Base-by-base conservation (phyloP, 441 rosid genomes). In the Arabidopsis hybrid region DNA sequence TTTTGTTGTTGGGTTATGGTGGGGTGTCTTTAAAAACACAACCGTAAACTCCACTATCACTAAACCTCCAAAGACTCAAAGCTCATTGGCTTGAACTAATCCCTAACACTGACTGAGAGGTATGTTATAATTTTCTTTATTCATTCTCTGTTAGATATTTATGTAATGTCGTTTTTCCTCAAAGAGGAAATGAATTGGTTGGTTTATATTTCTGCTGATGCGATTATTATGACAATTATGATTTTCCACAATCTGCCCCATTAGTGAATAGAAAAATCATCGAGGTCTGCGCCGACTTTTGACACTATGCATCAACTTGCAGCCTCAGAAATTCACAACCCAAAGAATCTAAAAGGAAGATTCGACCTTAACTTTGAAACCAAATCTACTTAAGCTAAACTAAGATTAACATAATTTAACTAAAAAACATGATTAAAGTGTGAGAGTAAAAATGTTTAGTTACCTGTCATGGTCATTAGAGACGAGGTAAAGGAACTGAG, bases 401-500 rank as follows among this genome's bases (percentile, higher is more conserved):
- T 16, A 8, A 10, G 2, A 40, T 18, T 8, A 55, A 21, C 5
- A 47, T 29, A 14, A 29, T 36, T 42, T 12, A 45, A 51, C 7
- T 0, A 3, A 13, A 13, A 75, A 59, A 38, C 16, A 12, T 53
- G 60, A 29, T 62, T 35, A 69, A 43, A 8, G 7, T 36, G 51
- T 35, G 42, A 1, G 5, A 46, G 39, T 42, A 34, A 58, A 58
- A 17, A 35, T 1, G 58, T 62, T 65, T 7, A 49, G 51, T 16
- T 88, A 93, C 98, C 97, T 88, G 85, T 88, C 92, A 43, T 83
- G 70, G 39, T 91, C 92, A 50, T 78, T 90, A n/a, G 86, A 83
- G 26, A 94, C 93, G 53, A 85, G 78, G 89, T 74, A 84, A 75
- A 94, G 93, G 82, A 91, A 94, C 61, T 94, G 95, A 18, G 98